Percentiles rank a stretch among this genome's conserved stretches.
Evolutionary conservation across 2,329 filamentous ascomycete genomes (phyloP).

Genomic region (Calonectria fujianensis): DNA sequence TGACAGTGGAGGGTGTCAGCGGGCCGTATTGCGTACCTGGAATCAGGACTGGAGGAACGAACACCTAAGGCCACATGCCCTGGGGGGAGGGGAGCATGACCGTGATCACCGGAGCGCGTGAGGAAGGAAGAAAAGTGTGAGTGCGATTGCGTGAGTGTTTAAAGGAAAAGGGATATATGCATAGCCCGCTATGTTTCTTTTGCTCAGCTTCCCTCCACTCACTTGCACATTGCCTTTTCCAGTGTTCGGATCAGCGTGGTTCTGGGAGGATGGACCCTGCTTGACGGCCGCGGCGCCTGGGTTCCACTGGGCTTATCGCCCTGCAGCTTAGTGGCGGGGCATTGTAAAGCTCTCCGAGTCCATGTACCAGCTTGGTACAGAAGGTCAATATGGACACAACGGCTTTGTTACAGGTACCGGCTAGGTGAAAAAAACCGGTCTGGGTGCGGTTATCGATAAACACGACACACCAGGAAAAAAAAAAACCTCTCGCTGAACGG

Average conservation of each 20-base stretch:
- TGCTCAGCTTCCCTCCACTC: slow-evolving; percentile 25
- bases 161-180: slow-evolving; percentile 14
- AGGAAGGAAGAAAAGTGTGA: slow-evolving; percentile 7
- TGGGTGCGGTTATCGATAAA: slow-evolving; percentile 19
- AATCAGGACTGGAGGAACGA: slow-evolving; percentile 25
- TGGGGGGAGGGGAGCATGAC: slow-evolving; percentile 50
- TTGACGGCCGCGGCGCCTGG: slow-evolving; percentile 35
- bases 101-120: slow-evolving; percentile 49
- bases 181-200: slow-evolving; percentile 28
- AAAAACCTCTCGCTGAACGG: slow-evolving; percentile 9
- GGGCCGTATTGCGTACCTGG: slow-evolving; percentile 48
- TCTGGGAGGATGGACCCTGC: slow-evolving; percentile 41
- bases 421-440: slow-evolving; percentile 4
- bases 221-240: slow-evolving; percentile 25
- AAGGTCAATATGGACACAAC: slow-evolving; percentile 9
- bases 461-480: neutral
- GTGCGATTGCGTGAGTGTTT: slow-evolving; percentile 32
- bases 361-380: slow-evolving; percentile 5
- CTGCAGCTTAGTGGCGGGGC: slow-evolving; percentile 34
- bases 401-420: slow-evolving; percentile 17
- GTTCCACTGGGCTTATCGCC: slow-evolving; percentile 39
- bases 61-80: slow-evolving; percentile 51
- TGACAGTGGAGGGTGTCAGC: slow-evolving; percentile 49
- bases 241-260: slow-evolving; percentile 15
- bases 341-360: slow-evolving; percentile 14